Base-by-base conservation (phyloP, 441 rosid genomes). In the Manihot esculenta region DNA sequence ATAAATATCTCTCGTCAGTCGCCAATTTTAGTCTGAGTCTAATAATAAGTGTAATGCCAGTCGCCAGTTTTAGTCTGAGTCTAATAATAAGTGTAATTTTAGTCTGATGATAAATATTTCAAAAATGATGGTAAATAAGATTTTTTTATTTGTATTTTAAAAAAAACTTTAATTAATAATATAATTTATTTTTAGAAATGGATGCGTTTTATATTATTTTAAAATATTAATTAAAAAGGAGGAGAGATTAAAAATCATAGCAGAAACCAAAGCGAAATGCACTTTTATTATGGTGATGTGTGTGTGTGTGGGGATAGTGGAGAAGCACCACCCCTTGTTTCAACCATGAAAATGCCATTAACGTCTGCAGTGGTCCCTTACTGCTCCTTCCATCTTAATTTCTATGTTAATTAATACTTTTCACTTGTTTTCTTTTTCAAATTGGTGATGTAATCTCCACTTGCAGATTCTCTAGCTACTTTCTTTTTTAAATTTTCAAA, bases 331-430 rank as follows among this genome's bases (percentile, higher is more conserved):
- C 74, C 54, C 45, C 53, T 62, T 12, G 50, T 71, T 71, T 62
- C 45, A 54, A 53, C 69, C 62, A 51, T 42, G 48, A 73, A 48
- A 66, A 17, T 56, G 71, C 26, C 65, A 7, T 48, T 58, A 57
- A 64, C 64, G 58, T 72, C 20, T 14, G 71, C 51, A 35, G 47
- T 73, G 76, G 71, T 57, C 76, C 76, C 76, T 24, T 4, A 30
- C 33, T 30, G 4, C 33, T 30, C 30, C 27, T 15, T 47, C 11
- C 68, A 17, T 30, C 23, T n/a, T n/a, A n/a, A n/a, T 48, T 64
- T 64, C 63, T 41, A 42, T 20, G 1, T 20, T 62, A 42, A 41
- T 62, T 53, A n/a, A 11, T 66, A 38, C 47, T 2, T 24, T 57
- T 9, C 7, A n/a, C n/a, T n/a, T n/a, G n/a, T n/a, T n/a, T n/a